phyloP scores from a whole-genome alignment of 129 eudicot genomes.

The Artemisia tridentata region DNA sequence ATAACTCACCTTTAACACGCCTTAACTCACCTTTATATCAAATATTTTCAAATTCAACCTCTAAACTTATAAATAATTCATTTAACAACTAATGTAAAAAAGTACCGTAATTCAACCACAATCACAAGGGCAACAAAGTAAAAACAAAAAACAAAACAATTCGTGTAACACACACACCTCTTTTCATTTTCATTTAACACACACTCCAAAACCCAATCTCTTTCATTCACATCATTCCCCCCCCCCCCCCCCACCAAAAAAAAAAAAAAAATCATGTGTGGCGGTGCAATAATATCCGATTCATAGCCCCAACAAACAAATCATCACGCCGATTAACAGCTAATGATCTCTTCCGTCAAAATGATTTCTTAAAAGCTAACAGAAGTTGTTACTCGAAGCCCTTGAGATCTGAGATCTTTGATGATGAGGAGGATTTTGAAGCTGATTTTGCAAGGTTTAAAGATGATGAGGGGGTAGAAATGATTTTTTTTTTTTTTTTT shows the following conservation, averaged over 20 bases:
- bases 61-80: too few relatives aligned
- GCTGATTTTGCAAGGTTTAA: constrained; percentile 75
- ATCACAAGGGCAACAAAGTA: too few relatives aligned
- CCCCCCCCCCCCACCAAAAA: too few relatives aligned
- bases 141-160: too few relatives aligned
- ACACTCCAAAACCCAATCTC: neutral
- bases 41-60: too few relatives aligned
- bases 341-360: constrained; percentile 54
- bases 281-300: constrained; percentile 90
- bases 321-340: constrained; percentile 57
- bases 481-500: too few relatives aligned
- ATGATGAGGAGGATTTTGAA: constrained; percentile 70
- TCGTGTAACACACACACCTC: too few relatives aligned
- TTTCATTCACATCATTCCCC: neutral
- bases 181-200: neutral
- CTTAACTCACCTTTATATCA: too few relatives aligned
- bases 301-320: constrained; percentile 41
- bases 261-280: constrained; percentile 61
- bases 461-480: constrained; percentile 36
- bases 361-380: constrained; percentile 28
- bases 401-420: constrained; percentile 42
- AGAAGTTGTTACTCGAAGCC: constrained; percentile 58
- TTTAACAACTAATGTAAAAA: too few relatives aligned
- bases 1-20: too few relatives aligned
- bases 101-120: too few relatives aligned